Evolutionary conservation across 2,329 filamentous ascomycete genomes (phyloP).

Genomic region (Cercospora zeina): DNA sequence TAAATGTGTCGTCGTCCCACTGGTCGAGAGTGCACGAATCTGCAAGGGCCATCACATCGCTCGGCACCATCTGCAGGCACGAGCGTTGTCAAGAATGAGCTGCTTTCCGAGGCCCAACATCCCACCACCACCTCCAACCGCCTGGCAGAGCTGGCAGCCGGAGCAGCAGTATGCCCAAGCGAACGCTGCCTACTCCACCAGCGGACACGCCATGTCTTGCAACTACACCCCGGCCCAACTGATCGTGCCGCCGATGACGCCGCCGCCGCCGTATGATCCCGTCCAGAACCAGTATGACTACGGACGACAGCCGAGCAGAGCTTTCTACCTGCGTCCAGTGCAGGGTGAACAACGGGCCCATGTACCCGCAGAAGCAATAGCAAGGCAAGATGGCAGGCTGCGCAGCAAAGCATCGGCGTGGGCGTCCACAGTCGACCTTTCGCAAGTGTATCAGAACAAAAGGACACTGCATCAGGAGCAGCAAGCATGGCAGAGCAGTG

Average conservation of each 20-base stretch:
- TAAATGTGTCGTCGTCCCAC: constrained; percentile 12
- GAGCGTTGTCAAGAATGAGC: constrained; percentile 16
- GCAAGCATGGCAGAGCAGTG: constrained; percentile 25
- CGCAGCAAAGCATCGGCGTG: constrained; percentile 24
- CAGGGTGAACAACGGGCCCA: constrained; percentile 22
- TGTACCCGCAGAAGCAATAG: constrained; percentile 10
- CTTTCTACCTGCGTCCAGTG: constrained; percentile 20
- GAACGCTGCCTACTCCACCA: constrained; percentile 12
- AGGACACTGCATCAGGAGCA: constrained; percentile 15
- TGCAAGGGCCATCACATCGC: constrained; percentile 10
- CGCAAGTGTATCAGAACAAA: constrained; percentile 12
- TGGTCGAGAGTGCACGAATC: constrained; percentile 4
- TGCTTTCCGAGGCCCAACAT: constrained; percentile 4
- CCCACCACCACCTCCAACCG: background rate
- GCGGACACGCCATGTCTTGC: constrained; percentile 2
- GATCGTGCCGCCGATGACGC: constrained; percentile 15
- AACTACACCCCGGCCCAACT: background rate
- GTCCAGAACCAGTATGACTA: constrained; percentile 15
- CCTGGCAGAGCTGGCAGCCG: background rate
- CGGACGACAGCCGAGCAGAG: constrained; percentile 18
- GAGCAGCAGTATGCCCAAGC: constrained; percentile 13
- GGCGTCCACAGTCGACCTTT: constrained; percentile 21
- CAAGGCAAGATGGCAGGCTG: constrained; percentile 15
- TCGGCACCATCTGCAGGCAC: constrained; percentile 11
- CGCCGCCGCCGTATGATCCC: constrained; percentile 27